Percentiles rank a stretch among this genome's conserved stretches.
Evolutionary conservation across 176 grass and related monocot genomes (phyloP).

Genomic region (Carex parvula): DNA sequence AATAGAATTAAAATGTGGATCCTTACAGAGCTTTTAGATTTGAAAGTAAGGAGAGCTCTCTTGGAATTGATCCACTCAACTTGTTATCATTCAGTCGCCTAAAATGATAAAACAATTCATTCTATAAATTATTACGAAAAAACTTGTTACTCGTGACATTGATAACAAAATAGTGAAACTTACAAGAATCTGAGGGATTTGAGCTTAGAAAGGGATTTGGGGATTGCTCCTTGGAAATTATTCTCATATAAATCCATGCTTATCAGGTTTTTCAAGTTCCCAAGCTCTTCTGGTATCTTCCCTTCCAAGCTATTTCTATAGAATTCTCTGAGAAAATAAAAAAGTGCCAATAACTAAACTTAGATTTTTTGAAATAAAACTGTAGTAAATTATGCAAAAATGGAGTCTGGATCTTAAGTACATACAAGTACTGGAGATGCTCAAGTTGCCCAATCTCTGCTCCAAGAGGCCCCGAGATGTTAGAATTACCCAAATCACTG

Average conservation of each 20-base stretch:
- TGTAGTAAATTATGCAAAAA: neutral
- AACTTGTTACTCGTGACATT: neutral
- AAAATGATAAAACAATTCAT: neutral
- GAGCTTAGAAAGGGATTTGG: conserved; percentile 81
- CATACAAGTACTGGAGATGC: conserved; percentile 82
- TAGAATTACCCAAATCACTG: conserved; percentile 98
- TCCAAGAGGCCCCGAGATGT: conserved; percentile 79
- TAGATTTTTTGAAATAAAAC: conserved; percentile 8
- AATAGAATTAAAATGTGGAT: conserved; percentile 6
- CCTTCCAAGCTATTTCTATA: conserved; percentile 79
- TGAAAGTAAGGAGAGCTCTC: conserved; percentile 70
- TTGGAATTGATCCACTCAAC: conserved; percentile 82
- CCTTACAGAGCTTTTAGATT: conserved; percentile 96
- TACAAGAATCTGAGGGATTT: conserved; percentile 86
- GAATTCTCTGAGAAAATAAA: conserved; percentile 57
- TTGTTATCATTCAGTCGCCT: conserved; percentile 92
- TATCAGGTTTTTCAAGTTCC: conserved; percentile 84
- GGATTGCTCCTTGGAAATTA: conserved; percentile 57
- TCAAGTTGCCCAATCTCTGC: conserved; percentile 76
- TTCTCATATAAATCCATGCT: conserved; percentile 96
- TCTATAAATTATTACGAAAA: conserved; percentile 7
- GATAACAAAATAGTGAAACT: conserved; percentile 11
- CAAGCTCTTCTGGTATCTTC: conserved; percentile 68
- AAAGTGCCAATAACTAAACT: conserved; percentile 15
- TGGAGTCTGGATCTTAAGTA: neutral